Base-by-base conservation (phyloP, 139 green algal genomes). In the Coelastrella sp. region DNA sequence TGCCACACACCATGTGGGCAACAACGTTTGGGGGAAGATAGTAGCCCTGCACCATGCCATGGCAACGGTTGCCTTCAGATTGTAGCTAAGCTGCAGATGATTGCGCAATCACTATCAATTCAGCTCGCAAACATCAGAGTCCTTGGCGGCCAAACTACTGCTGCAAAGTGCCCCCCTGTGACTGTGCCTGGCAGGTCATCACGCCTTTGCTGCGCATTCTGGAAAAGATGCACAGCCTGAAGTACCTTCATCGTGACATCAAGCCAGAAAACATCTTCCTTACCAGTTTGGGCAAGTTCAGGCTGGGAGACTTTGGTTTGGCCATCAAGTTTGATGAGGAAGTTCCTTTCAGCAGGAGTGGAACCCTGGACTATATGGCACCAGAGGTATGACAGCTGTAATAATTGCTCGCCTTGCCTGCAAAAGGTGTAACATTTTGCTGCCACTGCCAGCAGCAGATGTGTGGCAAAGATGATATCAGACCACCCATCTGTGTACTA, bases 221-320 rank as follows among this genome's bases (percentile, higher is more conserved):
- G 84, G 92, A 94, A 56, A 91, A 92, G 85, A 93, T 97, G 92
- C 94, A 98, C 88, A 76, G 60, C 12, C 10, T 94, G 57, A 82
- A 90, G 82, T 89, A 97, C 24, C 91, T 98, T 72, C 97, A 98
- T 90, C 90, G 96, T 6, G 93, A 96, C 88, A 96, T 96, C 87
- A 95, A 94, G 93, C 97, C 96, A 9, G 96, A 99, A 89, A 99
- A 99, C 91, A 95, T 99, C 58, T 97, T 99, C 90, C 93, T 99
- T 11, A 95, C 94, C 0, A 60, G 25, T 0, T 27, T 78, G 10
- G 87, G 87, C 56, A 87, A 93, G 24, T 84, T 98, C 70, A 88
- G 93, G 76, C 90, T 98, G 84, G 96, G 95, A 0, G 96, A 98
- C 90, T 96, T 97, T 90, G 96, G 96, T 0, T 93, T 98, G 81